Base-by-base conservation (phyloP, 768 basidiomycete species). In the Butyriboletus loyo region DNA sequence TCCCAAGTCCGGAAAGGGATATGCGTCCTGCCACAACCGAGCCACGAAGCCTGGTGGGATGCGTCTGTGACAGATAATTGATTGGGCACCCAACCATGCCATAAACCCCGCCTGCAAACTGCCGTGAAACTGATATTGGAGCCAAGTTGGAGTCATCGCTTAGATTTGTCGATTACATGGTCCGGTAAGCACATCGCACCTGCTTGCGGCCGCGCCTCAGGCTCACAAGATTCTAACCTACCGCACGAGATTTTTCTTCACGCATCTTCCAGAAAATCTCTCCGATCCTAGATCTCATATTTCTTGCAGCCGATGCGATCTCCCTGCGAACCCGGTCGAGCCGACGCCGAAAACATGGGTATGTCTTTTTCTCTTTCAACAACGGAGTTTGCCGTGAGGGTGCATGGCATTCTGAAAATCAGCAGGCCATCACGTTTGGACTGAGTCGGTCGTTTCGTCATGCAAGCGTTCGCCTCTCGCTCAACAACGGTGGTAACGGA, bases 1-100 rank as follows among this genome's bases (percentile, higher is more conserved):
- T 62, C 53, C 65, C 63, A 43, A 53, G 28, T 57, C 44, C 32
- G 64, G 62, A 54, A 59, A 43, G 41, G 46, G 49, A 19, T n/a
- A 27, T 27, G 49, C 36, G 24, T 53, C 48, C 49, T 50, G 59
- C 50, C 54, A 34, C 46, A 45, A n/a, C 44, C 35, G 39, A 54
- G 44, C 50, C 56, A 66, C 64, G 53, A 50, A 61, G 53, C 41
- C 45, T 42, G 14, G 22, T 52, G 55, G 53, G 49, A 48, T 53
- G 51, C 40, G 27, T n/a, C 28, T 48, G 31, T 58, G 50, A 48
- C 48, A 50, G 17, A 43, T 43, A 43, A 40, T 46, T 37, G 42
- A 37, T 53, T 53, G 41, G 48, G 30, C 50, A 37, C 47, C 41
- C 63, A 32, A 36, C 13, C 35, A 49, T 62, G 53, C 49, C 65